Conservation (phyloP, 2,329 filamentous ascomycete species). For the Teratosphaeria gauchensis region DNA sequence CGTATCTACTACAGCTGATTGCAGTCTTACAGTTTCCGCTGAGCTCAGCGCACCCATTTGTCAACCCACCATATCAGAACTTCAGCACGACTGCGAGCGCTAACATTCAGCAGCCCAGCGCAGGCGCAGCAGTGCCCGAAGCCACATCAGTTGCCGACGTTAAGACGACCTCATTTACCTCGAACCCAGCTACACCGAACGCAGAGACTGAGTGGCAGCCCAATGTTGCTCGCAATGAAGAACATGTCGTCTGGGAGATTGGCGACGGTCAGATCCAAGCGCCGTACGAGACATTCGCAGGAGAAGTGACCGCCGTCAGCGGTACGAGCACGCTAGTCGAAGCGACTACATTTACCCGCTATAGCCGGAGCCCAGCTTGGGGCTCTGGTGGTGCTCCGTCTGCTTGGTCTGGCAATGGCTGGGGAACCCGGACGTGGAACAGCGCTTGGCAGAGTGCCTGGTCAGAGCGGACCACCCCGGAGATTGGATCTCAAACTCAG, state of each 20-base stretch:
- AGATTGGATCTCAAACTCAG: background rate
- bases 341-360: background rate
- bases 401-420: background rate
- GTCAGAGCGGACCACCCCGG: background rate
- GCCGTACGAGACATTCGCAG: constrained; percentile 5
- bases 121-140: background rate
- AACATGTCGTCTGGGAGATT: constrained; percentile 7
- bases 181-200: constrained; percentile 1
- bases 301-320: background rate
- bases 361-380: background rate
- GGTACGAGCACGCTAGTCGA: background rate
- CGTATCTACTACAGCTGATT: constrained; percentile 19
- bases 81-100: background rate
- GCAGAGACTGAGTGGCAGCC: background rate
- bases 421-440: background rate
- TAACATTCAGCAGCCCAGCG: background rate
- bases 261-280: constrained; percentile 11
- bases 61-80: constrained; percentile 3
- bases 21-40: constrained; percentile 15
- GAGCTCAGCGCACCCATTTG: constrained; percentile 16
- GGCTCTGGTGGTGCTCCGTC: background rate
- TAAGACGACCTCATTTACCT: constrained; percentile 3
- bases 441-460: background rate
- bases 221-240: background rate
- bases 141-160: background rate